phyloP scores from a whole-genome alignment of 129 eudicot genomes.

The Tanacetum coccineum region DNA sequence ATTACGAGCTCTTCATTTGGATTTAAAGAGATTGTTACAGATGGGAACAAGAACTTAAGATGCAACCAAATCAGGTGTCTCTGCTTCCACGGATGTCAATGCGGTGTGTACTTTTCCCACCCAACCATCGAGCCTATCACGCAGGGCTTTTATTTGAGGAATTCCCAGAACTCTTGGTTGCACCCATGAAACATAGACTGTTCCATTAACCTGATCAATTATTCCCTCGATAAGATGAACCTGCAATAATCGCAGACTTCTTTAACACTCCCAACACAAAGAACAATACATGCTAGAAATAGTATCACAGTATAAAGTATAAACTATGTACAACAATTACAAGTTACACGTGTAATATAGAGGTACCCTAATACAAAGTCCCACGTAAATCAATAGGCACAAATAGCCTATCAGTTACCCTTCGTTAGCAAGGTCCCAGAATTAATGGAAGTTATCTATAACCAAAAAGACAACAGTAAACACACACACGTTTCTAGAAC shows the following conservation, averaged over 20 bases:
- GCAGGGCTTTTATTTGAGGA: conserved; percentile 70
- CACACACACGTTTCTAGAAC: no score
- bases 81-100: conserved; percentile 88
- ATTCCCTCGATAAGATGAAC: conserved; percentile 95
- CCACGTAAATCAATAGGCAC: no score
- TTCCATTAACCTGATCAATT: conserved; percentile 90
- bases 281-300: no score
- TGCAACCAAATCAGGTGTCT: conserved; percentile 91
- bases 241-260: conserved; percentile 28
- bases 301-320: no score
- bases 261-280: no score
- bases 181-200: conserved; percentile 92
- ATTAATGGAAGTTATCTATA: no score
- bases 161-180: conserved; percentile 94
- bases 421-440: no score
- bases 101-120: conserved; percentile 89
- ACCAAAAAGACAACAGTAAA: no score
- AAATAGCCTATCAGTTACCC: no score
- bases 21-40: conserved; percentile 33
- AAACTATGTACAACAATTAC: no score
- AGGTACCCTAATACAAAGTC: no score
- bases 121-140: conserved; percentile 86
- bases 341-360: no score
- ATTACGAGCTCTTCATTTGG: conserved; percentile 19
- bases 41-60: conserved; percentile 32